Evolutionary conservation across 805 yeast species (phyloP).

Genomic region (Kuraishia cidri): DNA sequence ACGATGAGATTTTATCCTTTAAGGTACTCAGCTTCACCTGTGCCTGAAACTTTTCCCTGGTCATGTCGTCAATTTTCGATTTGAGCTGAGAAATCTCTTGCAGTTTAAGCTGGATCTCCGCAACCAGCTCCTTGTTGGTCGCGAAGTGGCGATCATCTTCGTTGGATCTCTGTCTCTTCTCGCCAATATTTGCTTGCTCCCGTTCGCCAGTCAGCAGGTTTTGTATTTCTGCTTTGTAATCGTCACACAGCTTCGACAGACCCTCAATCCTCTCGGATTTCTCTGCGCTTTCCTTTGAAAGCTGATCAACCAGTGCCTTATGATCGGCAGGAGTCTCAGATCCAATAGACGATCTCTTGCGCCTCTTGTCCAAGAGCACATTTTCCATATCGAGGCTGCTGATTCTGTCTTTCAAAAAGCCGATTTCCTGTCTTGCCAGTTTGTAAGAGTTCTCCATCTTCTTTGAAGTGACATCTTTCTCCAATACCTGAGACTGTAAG

Average conservation of each 20-base stretch:
- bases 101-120: neutral
- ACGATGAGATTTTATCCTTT: neutral
- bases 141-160: neutral
- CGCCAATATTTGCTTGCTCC: neutral
- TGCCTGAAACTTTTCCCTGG: neutral
- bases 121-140: neutral
- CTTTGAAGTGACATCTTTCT: neutral
- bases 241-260: neutral
- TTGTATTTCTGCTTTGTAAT: neutral
- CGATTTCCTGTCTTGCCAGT: constrained; percentile 10
- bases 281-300: neutral
- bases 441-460: constrained; percentile 6
- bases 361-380: neutral
- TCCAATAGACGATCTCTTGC: neutral
- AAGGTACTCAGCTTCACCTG: neutral
- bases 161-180: neutral
- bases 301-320: neutral
- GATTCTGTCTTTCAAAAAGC: constrained; percentile 10
- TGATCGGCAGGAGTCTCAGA: too few species aligned
- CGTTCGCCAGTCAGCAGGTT: neutral
- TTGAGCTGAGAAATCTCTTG: neutral
- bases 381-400: constrained; percentile 1
- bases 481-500: constrained; percentile 1
- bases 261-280: neutral
- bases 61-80: neutral